Base-by-base conservation (phyloP, 441 rosid genomes). In the Monsonia emarginata region DNA sequence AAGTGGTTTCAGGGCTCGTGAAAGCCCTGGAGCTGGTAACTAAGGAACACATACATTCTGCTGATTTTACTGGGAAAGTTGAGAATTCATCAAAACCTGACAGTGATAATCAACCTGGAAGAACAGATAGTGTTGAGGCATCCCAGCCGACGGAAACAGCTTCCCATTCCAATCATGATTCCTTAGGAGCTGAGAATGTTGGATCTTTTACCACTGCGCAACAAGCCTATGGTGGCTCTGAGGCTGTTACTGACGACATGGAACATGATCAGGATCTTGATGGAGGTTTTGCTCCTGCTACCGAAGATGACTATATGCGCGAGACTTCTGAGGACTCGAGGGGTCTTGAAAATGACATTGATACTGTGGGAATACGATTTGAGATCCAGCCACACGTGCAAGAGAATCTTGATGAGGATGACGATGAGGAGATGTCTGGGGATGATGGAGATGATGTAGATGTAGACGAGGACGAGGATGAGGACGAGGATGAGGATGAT, bases 211-310 rank as follows among this genome's bases (percentile, higher is more conserved):
- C 79, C 78, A 69, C 79, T 64, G 78, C 74, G 32, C 90, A 80
- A 54, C 90, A 80, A 54, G 80, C 77, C 60, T 86, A 75, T 75
- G 89, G 85, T 72, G 88, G 83, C 46, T 86, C 95, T 68, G 97
- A 86, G 81, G 88, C 90, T 78, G 88, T 88, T 74, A 85, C 87
- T 21, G 97, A 91, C 78, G 97, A 91, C 73, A 95, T 91, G 99
- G 97, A 95, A 69, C 97, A 91, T 68, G 99, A 91, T 69, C 97
- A 89, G 78, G 97, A 95, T 79, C 83, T 88, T 66, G 90, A 85
- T 82, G 91, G 76, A 38, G 86, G 93, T 65, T 90, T 88, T 82
- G 81, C 80, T 63, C 85, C 87, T 42, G 77, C 79, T 69, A 72
- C 85, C 16, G 97, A 86, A 81, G 96, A 86, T 68, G 97, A 95